Evolutionary conservation across 2,329 filamentous ascomycete genomes (phyloP), one percentile per base, ranked within the genome.

Genomic region (Fonsecaea multimorphosa): DNA sequence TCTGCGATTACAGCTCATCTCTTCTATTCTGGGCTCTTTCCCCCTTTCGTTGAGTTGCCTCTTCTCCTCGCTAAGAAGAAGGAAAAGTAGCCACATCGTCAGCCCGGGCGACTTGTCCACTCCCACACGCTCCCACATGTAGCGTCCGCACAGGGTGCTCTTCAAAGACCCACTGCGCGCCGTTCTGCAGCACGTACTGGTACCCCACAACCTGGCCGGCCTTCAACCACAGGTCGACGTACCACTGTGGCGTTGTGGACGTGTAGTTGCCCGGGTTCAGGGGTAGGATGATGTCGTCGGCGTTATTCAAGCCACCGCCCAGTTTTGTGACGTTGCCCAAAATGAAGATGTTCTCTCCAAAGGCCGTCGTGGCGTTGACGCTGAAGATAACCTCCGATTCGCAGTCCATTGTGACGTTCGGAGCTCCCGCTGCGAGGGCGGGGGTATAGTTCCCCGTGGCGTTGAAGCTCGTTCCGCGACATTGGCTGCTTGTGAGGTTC

Each of bases 121-220:
- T 67, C 12, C 65, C 62, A 55, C 65, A 68, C 11, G 29, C 53
- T n/a, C 36, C 31, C 16, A 64, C 58, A 5, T 9, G 58, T 16
- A 68, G 24, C 5, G 19, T 61, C 38, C 65, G 58, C 19, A 40
- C 46, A 9, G 52, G 44, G 11, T 32, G 46, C 34, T 61, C 53
- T 63, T 71, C 69, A 52, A 68, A 70, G 1, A 65, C 55, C 29
- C 55, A 70, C 0, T 87, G 85, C 70, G 85, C 82, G 0, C 76
- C 72, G 65, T 81, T 80, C 49, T 89, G 82, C 57, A 85, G 84
- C 71, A 92, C 84, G 73, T 86, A 92, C 79, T 92, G 91, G 76
- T 91, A 92, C 78, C 87, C 73, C 51, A 92, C 79, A 2, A 76
- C 77, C 55, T 81, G 80, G 1, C 88, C 89, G 0, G 86, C 81